Conservation (phyloP, 192 early-diverging fungal genomes). For the Geranomyces variabilis region DNA sequence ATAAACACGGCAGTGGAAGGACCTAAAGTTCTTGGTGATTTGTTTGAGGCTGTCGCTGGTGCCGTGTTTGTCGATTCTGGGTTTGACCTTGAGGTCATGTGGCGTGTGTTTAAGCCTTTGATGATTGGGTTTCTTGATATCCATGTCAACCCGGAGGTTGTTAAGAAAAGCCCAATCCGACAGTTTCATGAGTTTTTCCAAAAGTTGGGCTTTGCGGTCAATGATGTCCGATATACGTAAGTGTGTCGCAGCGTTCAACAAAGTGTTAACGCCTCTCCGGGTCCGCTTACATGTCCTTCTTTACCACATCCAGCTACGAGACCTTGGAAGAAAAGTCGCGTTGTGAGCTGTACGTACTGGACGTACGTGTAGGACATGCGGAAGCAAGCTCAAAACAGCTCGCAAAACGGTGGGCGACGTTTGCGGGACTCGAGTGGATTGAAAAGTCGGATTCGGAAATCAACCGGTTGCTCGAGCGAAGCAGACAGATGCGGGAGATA, state of each 20-base stretch:
- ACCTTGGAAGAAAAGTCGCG: not conserved
- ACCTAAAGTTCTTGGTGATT: slow-evolving; percentile 83
- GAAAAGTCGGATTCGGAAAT: not conserved
- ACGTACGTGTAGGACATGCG: slow-evolving; percentile 27
- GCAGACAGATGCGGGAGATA: not conserved
- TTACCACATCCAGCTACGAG: not conserved
- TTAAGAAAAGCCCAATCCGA: slow-evolving; percentile 52
- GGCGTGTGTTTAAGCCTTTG: slow-evolving; percentile 48
- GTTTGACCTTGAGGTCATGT: slow-evolving; percentile 57
- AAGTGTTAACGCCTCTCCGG: not conserved
- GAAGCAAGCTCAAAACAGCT: slow-evolving; percentile 39
- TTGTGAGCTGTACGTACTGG: slow-evolving; percentile 25
- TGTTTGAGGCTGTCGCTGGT: slow-evolving; percentile 81
- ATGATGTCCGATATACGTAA: slow-evolving; percentile 45
- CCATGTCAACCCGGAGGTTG: slow-evolving; percentile 44
- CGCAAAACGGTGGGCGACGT: slow-evolving; percentile 41
- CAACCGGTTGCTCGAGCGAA: slow-evolving; percentile 2
- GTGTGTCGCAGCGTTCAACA: not conserved
- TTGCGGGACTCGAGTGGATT: slow-evolving; percentile 40
- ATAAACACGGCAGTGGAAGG: slow-evolving; percentile 46
- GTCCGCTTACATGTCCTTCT: not conserved
- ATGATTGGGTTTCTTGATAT: slow-evolving; percentile 38
- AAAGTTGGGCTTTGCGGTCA: slow-evolving; percentile 42
- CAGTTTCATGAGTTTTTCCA: slow-evolving; percentile 49
- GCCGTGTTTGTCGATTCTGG: slow-evolving; percentile 82